phyloP scores from a whole-genome alignment of 139 green algal species.

The Chlorella ohadii region DNA sequence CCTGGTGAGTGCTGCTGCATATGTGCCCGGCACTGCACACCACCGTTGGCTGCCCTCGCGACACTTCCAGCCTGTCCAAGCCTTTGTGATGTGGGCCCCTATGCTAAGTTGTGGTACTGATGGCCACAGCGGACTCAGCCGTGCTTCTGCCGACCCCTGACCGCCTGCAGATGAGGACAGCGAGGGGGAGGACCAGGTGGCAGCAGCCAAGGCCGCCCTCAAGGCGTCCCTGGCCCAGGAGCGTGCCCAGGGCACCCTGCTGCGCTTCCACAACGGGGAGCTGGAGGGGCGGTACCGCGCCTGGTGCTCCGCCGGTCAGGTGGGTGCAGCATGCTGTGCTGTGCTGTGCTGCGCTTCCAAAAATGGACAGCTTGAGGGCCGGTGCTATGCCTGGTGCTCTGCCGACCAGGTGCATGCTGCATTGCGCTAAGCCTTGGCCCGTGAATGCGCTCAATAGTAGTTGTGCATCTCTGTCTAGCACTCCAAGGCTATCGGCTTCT shows the following conservation, averaged over 20 bases:
- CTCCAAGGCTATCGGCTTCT: too few species aligned
- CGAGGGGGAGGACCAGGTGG: slow-evolving; percentile 23
- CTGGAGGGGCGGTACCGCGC: slow-evolving; percentile 32
- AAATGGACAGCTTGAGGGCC: too few species aligned
- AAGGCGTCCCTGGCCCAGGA: slow-evolving; percentile 2
- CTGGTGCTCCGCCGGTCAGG: slow-evolving; percentile 32
- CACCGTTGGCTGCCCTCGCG: too few species aligned
- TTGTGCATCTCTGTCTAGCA: too few species aligned
- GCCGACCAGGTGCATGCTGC: too few species aligned
- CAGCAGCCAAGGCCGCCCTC: neutral
- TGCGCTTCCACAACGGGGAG: slow-evolving; percentile 18
- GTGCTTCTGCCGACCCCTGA: too few species aligned
- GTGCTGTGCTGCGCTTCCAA: neutral
- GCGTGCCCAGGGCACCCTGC: slow-evolving; percentile 11
- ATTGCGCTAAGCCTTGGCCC: too few species aligned
- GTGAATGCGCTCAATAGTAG: too few species aligned
- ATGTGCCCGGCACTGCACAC: too few species aligned
- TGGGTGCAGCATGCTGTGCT: neutral
- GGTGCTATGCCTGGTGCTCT: too few species aligned
- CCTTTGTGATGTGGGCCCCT: neutral
- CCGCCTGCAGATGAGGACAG: neutral
- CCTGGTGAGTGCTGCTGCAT: neutral
- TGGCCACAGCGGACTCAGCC: too few species aligned
- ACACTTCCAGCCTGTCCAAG: too few species aligned
- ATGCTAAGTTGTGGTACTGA: neutral